These are phyloP conservation scores for Penicillium salamii DNA, from an alignment of 495 filamentous ascomycete species.

Conservation along the genomic window DNA sequence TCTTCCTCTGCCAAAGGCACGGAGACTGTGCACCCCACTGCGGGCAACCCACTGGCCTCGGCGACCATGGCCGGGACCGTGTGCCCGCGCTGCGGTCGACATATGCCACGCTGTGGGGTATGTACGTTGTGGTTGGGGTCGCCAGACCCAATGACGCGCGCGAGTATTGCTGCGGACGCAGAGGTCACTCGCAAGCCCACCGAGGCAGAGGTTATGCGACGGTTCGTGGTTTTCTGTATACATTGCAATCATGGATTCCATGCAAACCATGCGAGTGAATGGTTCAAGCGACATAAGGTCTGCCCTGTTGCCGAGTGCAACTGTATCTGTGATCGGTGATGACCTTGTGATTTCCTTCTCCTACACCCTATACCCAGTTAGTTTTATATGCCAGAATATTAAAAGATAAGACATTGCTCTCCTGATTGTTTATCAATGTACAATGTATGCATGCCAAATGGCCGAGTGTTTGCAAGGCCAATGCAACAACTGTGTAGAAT, in stretches of 20 bases:
- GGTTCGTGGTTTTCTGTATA: constrained; percentile 76
- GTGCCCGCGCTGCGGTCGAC: constrained; percentile 82
- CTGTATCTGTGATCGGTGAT: constrained; percentile 67
- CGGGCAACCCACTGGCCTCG: constrained; percentile 37
- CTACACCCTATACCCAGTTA: constrained; percentile 19
- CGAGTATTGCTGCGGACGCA: constrained; percentile 50
- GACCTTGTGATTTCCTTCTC: neutral
- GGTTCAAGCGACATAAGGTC: constrained; percentile 77
- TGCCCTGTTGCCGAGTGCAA: constrained; percentile 89
- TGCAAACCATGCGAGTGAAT: constrained; percentile 79
- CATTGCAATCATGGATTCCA: constrained; percentile 89
- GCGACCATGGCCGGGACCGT: constrained; percentile 50
- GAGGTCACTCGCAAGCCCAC: constrained; percentile 28
- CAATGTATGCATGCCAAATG: no score
- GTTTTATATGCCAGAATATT: no score
- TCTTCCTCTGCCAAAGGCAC: constrained; percentile 25
- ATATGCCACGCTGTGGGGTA: constrained; percentile 84
- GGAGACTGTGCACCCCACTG: constrained; percentile 37
- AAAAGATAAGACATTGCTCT: no score
- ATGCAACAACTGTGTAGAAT: no score
- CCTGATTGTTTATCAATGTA: no score
- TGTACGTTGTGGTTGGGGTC: constrained; percentile 84
- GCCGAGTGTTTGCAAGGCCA: no score
- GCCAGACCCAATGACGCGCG: constrained; percentile 63
- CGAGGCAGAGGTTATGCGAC: constrained; percentile 40